These are phyloP conservation scores for Chamaecrista fasciculata DNA, from an alignment of 306 rosid species.

Conservation along the genomic window DNA sequence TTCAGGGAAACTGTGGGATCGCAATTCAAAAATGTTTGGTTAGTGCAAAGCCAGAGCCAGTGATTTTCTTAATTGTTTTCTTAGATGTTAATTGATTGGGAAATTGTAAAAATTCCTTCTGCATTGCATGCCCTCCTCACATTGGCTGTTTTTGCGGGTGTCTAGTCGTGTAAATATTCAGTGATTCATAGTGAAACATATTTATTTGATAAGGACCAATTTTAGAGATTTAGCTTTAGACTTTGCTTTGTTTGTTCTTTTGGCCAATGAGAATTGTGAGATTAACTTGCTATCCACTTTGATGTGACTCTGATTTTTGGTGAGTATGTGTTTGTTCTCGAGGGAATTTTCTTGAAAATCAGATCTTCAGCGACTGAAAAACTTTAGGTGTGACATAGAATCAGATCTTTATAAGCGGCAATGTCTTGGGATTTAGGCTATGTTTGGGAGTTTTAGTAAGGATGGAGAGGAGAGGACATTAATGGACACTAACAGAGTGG, in stretches of 20 bases:
- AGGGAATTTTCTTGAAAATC: not conserved
- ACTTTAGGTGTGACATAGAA: too few relatives aligned
- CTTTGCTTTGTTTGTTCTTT: not conserved
- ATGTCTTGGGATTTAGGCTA: too few relatives aligned
- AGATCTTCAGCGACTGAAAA: too few relatives aligned
- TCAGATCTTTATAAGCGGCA: too few relatives aligned
- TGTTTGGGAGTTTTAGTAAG: too few relatives aligned
- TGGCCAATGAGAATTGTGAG: not conserved
- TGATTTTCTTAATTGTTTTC: not conserved
- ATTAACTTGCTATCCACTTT: too few relatives aligned
- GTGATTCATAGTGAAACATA: not conserved
- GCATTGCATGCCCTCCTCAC: not conserved
- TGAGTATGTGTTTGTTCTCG: too few relatives aligned
- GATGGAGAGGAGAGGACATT: too few relatives aligned
- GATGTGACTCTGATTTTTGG: not conserved
- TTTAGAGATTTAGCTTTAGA: not conserved
- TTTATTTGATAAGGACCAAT: not conserved
- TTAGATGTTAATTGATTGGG: not conserved
- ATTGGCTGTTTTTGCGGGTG: not conserved
- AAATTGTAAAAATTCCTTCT: not conserved
- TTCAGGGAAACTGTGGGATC: conserved; percentile 53
- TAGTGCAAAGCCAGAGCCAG: conserved; percentile 42
- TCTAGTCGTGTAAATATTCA: not conserved
- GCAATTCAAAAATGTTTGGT: conserved; percentile 74
- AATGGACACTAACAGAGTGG: too few relatives aligned